Percentiles rank a stretch among this genome's conserved stretches.
These are phyloP conservation scores for Golubevia pallescens DNA, from an alignment of 1,284 basidiomycete genomes.

Conservation along the genomic window DNA sequence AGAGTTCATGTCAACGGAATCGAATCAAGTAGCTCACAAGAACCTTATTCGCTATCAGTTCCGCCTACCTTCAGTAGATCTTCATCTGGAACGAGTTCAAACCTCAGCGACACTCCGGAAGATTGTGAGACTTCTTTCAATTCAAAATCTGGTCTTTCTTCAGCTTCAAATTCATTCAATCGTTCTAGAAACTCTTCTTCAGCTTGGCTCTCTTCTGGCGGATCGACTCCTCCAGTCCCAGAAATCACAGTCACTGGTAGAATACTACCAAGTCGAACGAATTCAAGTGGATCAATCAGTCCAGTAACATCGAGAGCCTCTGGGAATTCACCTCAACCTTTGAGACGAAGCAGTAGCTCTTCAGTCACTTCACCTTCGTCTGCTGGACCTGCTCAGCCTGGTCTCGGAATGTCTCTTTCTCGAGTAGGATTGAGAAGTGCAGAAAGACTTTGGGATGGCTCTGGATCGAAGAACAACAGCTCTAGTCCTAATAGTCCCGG, in stretches of 20 bases:
- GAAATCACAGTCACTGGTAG: slow-evolving; percentile 27
- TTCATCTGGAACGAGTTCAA: neutral
- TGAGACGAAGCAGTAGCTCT: neutral
- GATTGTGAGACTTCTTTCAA: neutral
- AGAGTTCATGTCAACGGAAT: slow-evolving; percentile 4
- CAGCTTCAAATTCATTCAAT: neutral
- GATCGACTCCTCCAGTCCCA: slow-evolving; percentile 14
- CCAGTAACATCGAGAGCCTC: slow-evolving; percentile 13
- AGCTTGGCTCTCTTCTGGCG: slow-evolving; percentile 14
- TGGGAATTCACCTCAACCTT: slow-evolving; percentile 14
- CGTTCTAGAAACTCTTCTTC: slow-evolving; percentile 8
- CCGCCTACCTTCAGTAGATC: neutral
- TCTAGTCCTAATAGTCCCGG: neutral
- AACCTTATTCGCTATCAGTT: neutral
- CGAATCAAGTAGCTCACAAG: neutral
- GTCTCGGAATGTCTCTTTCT: slow-evolving; percentile 26
- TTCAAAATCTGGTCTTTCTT: neutral
- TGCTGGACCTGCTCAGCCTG: slow-evolving; percentile 15
- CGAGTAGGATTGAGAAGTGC: slow-evolving; percentile 27
- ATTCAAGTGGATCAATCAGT: neutral
- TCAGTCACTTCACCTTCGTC: neutral
- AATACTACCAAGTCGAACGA: slow-evolving; percentile 5
- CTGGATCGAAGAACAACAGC: neutral
- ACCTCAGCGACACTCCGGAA: neutral
- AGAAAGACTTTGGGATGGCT: slow-evolving; percentile 26